These are phyloP conservation scores for Candida patagonica DNA, from an alignment of 805 yeast genomes.

Conservation along the genomic window DNA sequence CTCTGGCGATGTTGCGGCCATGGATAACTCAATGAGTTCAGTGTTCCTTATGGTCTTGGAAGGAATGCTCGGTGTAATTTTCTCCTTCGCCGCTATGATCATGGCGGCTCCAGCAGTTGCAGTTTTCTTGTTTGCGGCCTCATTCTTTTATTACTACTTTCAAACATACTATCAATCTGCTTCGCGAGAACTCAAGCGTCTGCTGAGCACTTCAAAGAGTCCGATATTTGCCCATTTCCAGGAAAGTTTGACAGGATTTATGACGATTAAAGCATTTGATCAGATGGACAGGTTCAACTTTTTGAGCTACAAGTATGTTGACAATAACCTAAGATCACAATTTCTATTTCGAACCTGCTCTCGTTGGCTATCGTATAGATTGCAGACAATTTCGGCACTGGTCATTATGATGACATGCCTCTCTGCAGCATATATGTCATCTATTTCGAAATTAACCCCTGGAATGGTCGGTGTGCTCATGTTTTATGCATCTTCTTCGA, in stretches of 20 bases:
- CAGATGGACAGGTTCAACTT: constrained; percentile 55
- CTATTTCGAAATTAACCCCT: constrained; percentile 47
- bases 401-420: constrained; percentile 75
- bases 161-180: constrained; percentile 62
- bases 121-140: constrained; percentile 61
- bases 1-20: constrained; percentile 79
- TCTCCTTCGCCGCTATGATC: constrained; percentile 73
- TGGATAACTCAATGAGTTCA: constrained; percentile 57
- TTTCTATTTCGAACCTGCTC: constrained; percentile 77
- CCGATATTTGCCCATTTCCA: constrained; percentile 79
- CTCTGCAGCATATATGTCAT: constrained; percentile 51
- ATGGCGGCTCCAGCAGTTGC: constrained; percentile 82
- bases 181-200: constrained; percentile 70
- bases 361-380: constrained; percentile 87
- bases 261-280: constrained; percentile 69
- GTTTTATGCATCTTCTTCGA: constrained; percentile 75
- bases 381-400: constrained; percentile 75
- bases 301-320: constrained; percentile 38
- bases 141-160: constrained; percentile 54
- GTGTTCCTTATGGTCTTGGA: constrained; percentile 31
- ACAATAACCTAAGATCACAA: constrained; percentile 69
- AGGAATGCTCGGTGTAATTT: constrained; percentile 30
- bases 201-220: constrained; percentile 56
- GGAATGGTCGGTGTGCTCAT: constrained; percentile 87
- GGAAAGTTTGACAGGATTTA: constrained; percentile 69